Evolutionary conservation across 108 stramenopile species (phyloP).

Genomic region (Skeletonema potamos): DNA sequence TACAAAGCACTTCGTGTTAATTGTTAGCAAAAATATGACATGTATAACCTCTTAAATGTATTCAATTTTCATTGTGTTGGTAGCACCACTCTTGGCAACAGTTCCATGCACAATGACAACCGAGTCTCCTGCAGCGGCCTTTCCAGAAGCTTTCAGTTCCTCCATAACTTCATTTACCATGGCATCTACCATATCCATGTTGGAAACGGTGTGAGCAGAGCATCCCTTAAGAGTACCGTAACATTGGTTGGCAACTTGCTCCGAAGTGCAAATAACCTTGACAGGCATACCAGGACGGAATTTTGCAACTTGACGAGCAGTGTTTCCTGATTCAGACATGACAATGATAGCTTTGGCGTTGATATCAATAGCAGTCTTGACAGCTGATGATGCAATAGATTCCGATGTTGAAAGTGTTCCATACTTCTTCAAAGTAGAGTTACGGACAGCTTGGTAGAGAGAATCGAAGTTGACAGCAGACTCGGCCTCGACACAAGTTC

Average conservation of each 20-base stretch:
- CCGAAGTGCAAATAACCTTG: slow-evolving; percentile 78
- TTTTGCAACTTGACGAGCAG: slow-evolving; percentile 94
- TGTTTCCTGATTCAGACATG: slow-evolving; percentile 91
- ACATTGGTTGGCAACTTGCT: slow-evolving; percentile 83
- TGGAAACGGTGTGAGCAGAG: slow-evolving; percentile 57
- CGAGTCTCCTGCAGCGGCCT: slow-evolving; percentile 82
- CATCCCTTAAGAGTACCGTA: slow-evolving; percentile 83
- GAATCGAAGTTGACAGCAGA: slow-evolving; percentile 64
- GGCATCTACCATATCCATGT: slow-evolving; percentile 70
- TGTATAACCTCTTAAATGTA: slow-evolving; percentile 53
- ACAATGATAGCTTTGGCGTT: slow-evolving; percentile 92
- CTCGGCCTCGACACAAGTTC: slow-evolving; percentile 95
- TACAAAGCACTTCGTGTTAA: slow-evolving; percentile 37
- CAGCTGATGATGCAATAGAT: slow-evolving; percentile 94
- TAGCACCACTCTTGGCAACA: slow-evolving; percentile 57
- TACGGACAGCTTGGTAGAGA: slow-evolving; percentile 81
- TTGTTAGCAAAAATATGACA: slow-evolving; percentile 6
- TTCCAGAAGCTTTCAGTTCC: slow-evolving; percentile 62
- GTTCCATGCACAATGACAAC: slow-evolving; percentile 89
- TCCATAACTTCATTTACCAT: slow-evolving; percentile 76
- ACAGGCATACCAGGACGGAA: slow-evolving; percentile 93
- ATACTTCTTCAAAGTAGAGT: slow-evolving; percentile 65
- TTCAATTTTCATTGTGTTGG: slow-evolving; percentile 83
- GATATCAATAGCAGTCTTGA: slow-evolving; percentile 96
- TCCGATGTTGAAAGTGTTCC: slow-evolving; percentile 72